phyloP scores from a whole-genome alignment of 2,329 filamentous ascomycete genomes.

The Colletotrichum simmondsii region DNA sequence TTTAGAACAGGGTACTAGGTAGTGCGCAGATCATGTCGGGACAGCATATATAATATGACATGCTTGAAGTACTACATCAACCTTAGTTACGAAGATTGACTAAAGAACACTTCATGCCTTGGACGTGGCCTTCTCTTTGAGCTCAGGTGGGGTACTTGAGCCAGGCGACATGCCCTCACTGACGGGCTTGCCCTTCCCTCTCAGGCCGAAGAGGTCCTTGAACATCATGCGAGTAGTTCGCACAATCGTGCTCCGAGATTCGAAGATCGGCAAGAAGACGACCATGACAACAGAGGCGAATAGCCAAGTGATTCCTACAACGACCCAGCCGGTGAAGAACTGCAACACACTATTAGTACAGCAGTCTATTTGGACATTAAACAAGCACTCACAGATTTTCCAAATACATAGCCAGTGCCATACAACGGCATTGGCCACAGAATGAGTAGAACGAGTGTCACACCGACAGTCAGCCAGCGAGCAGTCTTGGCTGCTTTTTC shows the following conservation, averaged over 20 bases:
- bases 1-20: too few species aligned
- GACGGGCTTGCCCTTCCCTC: not conserved
- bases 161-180: conserved; percentile 22
- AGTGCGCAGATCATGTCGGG: too few species aligned
- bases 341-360: not conserved
- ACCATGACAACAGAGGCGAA: conserved; percentile 51
- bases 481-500: conserved; percentile 57
- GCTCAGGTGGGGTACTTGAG: conserved; percentile 14
- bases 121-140: conserved; percentile 11
- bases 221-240: conserved; percentile 31
- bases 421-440: conserved; percentile 45
- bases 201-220: conserved; percentile 23
- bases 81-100: not conserved
- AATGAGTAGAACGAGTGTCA: conserved; percentile 63
- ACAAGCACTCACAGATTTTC: conserved; percentile 25
- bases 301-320: conserved; percentile 78
- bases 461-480: conserved; percentile 62
- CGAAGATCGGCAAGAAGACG: conserved; percentile 31
- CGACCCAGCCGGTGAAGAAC: conserved; percentile 82
- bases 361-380: not conserved
- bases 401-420: conserved; percentile 42
- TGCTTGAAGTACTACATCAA: too few species aligned
- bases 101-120: not conserved
- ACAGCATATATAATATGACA: too few species aligned
- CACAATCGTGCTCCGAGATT: conserved; percentile 30